These are phyloP conservation scores for Gloeophyllum trabeum DNA, from an alignment of 768 basidiomycete species.

Conservation along the genomic window DNA sequence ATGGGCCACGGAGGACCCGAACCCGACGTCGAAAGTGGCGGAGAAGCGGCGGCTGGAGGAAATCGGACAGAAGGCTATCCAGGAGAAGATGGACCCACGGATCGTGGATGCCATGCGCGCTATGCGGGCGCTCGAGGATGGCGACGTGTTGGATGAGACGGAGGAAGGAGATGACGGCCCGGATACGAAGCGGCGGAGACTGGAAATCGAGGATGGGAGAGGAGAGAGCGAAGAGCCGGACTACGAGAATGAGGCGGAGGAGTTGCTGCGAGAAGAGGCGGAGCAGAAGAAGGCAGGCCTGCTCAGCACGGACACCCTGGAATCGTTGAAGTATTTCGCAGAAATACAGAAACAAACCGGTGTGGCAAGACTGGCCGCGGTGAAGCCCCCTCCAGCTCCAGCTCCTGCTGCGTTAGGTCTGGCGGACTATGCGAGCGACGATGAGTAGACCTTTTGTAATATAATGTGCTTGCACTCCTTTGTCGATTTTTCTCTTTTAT, in stretches of 20 bases:
- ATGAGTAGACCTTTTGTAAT: constrained; percentile 23
- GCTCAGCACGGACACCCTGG: constrained; percentile 75
- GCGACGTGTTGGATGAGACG: constrained; percentile 24
- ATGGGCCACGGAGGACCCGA: constrained; percentile 99
- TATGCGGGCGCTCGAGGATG: constrained; percentile 84
- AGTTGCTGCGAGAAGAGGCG: constrained; percentile 9
- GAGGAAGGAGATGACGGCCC: constrained; percentile 7
- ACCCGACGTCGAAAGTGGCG: constrained; percentile 77
- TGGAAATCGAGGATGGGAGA: constrained; percentile 4
- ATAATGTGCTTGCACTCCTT: constrained; percentile 1
- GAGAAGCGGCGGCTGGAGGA: constrained; percentile 81
- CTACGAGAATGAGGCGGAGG: not conserved
- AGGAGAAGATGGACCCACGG: constrained; percentile 72
- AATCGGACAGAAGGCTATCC: constrained; percentile 79
- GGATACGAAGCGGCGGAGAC: constrained; percentile 3
- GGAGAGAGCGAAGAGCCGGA: not conserved
- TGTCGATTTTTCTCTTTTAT: too few species aligned
- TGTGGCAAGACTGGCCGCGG: constrained; percentile 13
- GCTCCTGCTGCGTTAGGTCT: constrained; percentile 39
- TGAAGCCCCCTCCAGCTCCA: constrained; percentile 17
- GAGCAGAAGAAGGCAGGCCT: constrained; percentile 33
- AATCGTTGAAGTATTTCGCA: constrained; percentile 85
- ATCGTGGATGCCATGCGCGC: constrained; percentile 84
- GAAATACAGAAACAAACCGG: constrained; percentile 71
- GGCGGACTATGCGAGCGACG: constrained; percentile 73